Conservation (phyloP, 2,329 filamentous ascomycete genomes). For the Pestalotiopsis sp. region DNA sequence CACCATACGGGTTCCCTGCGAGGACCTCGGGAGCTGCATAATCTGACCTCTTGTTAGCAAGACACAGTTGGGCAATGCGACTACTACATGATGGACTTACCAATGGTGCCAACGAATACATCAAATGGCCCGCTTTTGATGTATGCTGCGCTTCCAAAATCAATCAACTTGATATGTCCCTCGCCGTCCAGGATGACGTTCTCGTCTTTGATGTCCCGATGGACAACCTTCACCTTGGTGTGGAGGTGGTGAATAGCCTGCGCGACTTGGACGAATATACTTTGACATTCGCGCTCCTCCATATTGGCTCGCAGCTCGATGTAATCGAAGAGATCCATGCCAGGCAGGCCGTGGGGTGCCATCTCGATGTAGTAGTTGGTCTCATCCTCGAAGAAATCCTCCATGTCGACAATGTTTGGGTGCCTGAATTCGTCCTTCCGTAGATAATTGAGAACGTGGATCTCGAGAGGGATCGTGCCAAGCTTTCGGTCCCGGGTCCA, state of each 20-base stretch:
- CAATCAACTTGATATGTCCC: constrained; percentile 93
- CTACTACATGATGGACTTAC: constrained; percentile 54
- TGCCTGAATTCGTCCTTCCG: constrained; percentile 71
- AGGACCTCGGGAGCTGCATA: constrained; percentile 98
- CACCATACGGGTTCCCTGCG: constrained; percentile 86
- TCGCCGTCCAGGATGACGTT: constrained; percentile 96
- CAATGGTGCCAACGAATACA: constrained; percentile 98
- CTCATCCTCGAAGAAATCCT: constrained; percentile 77
- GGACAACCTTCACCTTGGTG: constrained; percentile 86
- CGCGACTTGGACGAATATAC: constrained; percentile 93
- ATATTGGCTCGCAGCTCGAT: constrained; percentile 96
- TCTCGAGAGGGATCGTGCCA: constrained; percentile 93
- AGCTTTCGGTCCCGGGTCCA: constrained; percentile 94
- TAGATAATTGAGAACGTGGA: constrained; percentile 94
- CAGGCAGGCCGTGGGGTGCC: constrained; percentile 90
- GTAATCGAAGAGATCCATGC: constrained; percentile 99
- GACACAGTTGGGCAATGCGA: neutral
- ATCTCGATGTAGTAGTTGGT: constrained; percentile 99
- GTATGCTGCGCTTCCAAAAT: constrained; percentile 97
- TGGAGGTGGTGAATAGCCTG: constrained; percentile 90
- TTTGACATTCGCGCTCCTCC: constrained; percentile 91
- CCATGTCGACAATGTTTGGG: constrained; percentile 74
- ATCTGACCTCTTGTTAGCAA: constrained; percentile 57
- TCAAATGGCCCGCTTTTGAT: constrained; percentile 98
- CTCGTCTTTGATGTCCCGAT: constrained; percentile 98